A percentile compares a stretch with the other conserved stretches of the same genome.
Conservation (phyloP, 192 early-diverging fungal species). For the Neocallimastix lanati region DNA sequence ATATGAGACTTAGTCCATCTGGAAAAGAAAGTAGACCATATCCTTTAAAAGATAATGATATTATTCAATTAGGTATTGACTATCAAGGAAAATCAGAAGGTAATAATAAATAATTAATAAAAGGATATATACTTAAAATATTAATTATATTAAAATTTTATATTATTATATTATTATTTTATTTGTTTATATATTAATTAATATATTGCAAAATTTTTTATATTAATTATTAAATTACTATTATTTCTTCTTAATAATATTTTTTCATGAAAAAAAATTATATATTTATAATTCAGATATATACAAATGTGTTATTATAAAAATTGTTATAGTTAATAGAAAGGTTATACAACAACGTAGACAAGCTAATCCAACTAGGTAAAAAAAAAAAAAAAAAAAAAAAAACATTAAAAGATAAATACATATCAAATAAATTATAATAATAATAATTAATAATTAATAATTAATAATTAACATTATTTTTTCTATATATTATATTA, state of each 20-base stretch:
- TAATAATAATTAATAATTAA: too few relatives aligned
- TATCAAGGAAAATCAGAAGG: conserved; percentile 81
- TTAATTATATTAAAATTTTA: too few relatives aligned
- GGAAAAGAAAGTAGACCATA: conserved; percentile 54
- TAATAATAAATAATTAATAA: conserved; percentile 3
- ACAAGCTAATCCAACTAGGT: conserved; percentile 48
- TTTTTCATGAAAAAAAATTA: too few relatives aligned
- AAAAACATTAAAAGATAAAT: too few relatives aligned
- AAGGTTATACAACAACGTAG: neutral
- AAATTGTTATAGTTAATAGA: neutral
- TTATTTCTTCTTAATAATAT: too few relatives aligned
- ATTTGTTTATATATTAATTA: too few relatives aligned
- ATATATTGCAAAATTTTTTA: too few relatives aligned
- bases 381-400: conserved; percentile 37
- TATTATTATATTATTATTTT: neutral
- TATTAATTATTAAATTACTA: too few relatives aligned
- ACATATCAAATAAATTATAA: too few relatives aligned
- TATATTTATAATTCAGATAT: too few relatives aligned
- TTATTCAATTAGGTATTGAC: conserved; percentile 90
- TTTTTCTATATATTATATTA: too few relatives aligned
- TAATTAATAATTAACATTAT: too few relatives aligned
- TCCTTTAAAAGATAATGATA: conserved; percentile 61
- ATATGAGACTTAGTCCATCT: conserved; percentile 71
- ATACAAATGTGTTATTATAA: conserved; percentile 83
- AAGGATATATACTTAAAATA: neutral